Evolutionary conservation across 257 asterid species (phyloP).

Genomic region (Capsicum rhomboideum): DNA sequence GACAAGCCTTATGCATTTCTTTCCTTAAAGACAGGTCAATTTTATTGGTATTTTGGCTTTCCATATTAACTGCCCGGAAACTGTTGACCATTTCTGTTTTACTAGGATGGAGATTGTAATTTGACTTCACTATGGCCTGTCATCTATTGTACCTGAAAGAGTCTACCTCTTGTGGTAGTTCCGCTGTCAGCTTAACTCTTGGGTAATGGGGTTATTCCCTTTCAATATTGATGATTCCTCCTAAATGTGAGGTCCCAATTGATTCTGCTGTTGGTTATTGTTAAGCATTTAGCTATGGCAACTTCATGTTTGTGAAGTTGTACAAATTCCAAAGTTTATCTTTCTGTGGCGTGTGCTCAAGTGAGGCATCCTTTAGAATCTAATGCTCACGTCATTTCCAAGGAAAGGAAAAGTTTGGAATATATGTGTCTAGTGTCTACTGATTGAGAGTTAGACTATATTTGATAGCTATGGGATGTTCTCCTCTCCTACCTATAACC

Average conservation of each 20-base stretch:
- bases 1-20: neutral
- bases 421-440: neutral
- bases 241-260: neutral
- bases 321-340: neutral
- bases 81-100: neutral
- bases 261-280: neutral
- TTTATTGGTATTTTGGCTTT: neutral
- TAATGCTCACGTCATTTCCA: neutral
- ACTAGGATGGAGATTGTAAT: neutral
- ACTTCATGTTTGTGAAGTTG: neutral
- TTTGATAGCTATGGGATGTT: neutral
- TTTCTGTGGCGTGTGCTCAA: neutral
- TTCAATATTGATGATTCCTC: neutral
- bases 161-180: neutral
- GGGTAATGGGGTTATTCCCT: neutral
- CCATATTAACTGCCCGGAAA: neutral
- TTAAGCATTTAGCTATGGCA: neutral
- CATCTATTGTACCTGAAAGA: neutral
- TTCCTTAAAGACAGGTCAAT: neutral
- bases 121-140: neutral
- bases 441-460: neutral
- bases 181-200: neutral
- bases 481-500: neutral
- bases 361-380: neutral
- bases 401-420: neutral